Evolutionary conservation across 129 eudicot genomes (phyloP), one percentile per base, ranked within the genome.

Genomic region (Flaveria robusta): DNA sequence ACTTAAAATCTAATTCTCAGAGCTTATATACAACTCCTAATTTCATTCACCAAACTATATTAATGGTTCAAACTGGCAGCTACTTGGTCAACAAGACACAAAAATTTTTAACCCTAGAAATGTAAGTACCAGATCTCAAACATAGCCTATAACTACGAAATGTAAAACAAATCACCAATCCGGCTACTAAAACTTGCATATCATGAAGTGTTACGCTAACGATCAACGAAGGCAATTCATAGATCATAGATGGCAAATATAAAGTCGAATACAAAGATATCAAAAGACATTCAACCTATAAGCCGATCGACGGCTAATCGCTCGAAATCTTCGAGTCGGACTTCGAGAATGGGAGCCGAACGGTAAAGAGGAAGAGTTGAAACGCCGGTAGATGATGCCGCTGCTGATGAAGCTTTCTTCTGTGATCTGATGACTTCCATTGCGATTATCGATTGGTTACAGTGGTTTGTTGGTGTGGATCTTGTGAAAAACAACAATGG

Each of bases 311-410:
- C 81, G 50, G 99, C 97, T 81, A 86, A 94, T 41, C 93, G 92
- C 84, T 94, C 99, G 85, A 94, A 94, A 58, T 94, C 99, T 70
- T 94, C 99, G 47, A 91, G 94, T 13, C 97, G 73, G 67, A 94
- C 99, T 84, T 94, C 93, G 45, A 91, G 92, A 18, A 78, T 66
- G 59, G 99, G 99, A 45, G 99, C 84, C 15, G 94, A 82, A 4
- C 94, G 97, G 85, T 94, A 94, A 71, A 91, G 89, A 14, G 89
- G 90, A 7, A 94, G 72, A 59, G 84, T 75, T 9, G 91, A 75
- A 66, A 69, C 86, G 37, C 52, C 85, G 63, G 54, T 80, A 37
- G 63, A 56, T 58, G 79, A 52, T 14, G 51, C 77, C 22, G 79
- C 26, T 19, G 72, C 72, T 18, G 72, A 34, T 51, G 82, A 27